Percentiles rank a stretch among this genome's conserved stretches.
phyloP scores from a whole-genome alignment of 176 grass and related monocot genomes.

The Puya raimondii region DNA sequence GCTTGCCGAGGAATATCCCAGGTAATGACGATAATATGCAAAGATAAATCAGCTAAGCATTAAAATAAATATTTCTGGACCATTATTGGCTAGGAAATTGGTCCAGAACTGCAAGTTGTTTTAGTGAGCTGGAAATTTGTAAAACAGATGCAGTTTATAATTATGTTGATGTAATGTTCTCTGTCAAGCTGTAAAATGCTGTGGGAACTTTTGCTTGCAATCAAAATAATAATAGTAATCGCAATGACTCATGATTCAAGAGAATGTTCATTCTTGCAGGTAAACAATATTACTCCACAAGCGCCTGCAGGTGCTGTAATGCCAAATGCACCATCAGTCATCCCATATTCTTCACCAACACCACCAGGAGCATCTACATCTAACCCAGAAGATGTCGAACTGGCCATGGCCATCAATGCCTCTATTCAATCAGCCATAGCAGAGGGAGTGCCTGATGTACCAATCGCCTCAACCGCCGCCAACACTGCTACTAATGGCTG shows the following conservation, averaged over 20 bases:
- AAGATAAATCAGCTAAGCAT: neutral
- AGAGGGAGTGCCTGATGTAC: constrained; percentile 64
- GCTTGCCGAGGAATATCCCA: constrained; percentile 72
- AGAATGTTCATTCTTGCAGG: constrained; percentile 26
- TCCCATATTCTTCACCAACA: constrained; percentile 16
- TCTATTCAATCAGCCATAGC: constrained; percentile 77
- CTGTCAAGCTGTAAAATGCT: too few species aligned
- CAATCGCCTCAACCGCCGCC: constrained; percentile 22
- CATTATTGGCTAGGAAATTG: too few species aligned
- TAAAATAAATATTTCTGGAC: neutral
- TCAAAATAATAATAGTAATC: too few species aligned
- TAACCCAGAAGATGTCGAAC: constrained; percentile 61
- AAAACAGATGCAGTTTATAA: neutral
- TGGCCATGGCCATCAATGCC: constrained; percentile 86
- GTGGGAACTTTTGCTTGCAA: too few species aligned
- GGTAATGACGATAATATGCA: constrained; percentile 26
- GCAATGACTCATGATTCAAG: neutral
- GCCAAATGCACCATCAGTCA: constrained; percentile 19
- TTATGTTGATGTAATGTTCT: neutral
- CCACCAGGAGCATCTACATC: constrained; percentile 25
- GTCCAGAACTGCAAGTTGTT: neutral
- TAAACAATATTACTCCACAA: constrained; percentile 25
- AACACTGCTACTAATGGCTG: constrained; percentile 38
- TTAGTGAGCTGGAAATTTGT: neutral
- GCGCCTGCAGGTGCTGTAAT: constrained; percentile 18